Evolutionary conservation across 768 basidiomycete species (phyloP).

Genomic region (Pleurotus djamor): DNA sequence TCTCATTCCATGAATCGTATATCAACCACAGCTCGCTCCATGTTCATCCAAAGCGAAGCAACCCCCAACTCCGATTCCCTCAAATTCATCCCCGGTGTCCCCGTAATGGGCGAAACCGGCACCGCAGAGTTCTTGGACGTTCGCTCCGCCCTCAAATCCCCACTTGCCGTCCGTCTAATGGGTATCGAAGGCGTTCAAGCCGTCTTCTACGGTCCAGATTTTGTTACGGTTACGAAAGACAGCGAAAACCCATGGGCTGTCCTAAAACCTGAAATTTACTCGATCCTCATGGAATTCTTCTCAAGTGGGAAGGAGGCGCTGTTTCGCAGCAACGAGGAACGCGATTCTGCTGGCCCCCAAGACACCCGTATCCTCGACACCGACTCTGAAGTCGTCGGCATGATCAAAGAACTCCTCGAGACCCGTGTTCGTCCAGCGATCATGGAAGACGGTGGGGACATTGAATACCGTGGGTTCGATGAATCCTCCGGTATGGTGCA

Average conservation of each 20-base stretch:
- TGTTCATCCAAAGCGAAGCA: slow-evolving; percentile 99
- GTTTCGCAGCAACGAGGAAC: slow-evolving; percentile 81
- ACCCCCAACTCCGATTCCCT: slow-evolving; percentile 98
- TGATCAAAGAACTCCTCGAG: slow-evolving; percentile 98
- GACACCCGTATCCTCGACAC: slow-evolving; percentile 93
- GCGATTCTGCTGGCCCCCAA: slow-evolving; percentile 82
- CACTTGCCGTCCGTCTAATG: slow-evolving; percentile 93
- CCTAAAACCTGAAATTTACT: slow-evolving; percentile 96
- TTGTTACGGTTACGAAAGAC: slow-evolving; percentile 94
- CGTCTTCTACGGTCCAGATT: slow-evolving; percentile 97
- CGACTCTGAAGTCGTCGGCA: slow-evolving; percentile 95
- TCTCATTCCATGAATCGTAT: too few species aligned
- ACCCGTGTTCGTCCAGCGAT: slow-evolving; percentile 95
- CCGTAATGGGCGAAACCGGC: slow-evolving; percentile 78
- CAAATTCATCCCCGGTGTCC: slow-evolving; percentile 93
- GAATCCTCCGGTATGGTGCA: slow-evolving; percentile 76
- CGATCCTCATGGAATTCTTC: slow-evolving; percentile 96
- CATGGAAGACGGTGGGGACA: slow-evolving; percentile 98
- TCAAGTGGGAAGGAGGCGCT: slow-evolving; percentile 83
- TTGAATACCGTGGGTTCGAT: slow-evolving; percentile 90
- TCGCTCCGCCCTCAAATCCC: slow-evolving; percentile 82
- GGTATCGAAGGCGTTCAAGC: slow-evolving; percentile 88
- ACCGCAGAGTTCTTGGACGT: slow-evolving; percentile 95
- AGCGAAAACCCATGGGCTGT: slow-evolving; percentile 84
- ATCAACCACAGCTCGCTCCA: slow-evolving; percentile 60